Evolutionary conservation across 2,329 filamentous ascomycete genomes (phyloP).

Genomic region (Cercospora zeina): DNA sequence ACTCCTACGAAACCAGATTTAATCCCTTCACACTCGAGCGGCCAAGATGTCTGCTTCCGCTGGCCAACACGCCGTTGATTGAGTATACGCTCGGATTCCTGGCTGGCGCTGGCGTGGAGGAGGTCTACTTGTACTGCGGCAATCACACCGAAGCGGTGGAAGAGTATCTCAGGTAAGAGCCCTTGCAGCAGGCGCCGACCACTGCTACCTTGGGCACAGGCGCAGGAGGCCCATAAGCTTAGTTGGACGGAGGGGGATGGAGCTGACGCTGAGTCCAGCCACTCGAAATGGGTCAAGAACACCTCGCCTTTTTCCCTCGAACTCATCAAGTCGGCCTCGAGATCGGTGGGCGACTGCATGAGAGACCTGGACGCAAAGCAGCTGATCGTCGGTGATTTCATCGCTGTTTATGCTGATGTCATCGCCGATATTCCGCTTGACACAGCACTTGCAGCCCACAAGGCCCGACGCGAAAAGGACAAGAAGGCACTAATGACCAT

Average conservation of each 20-base stretch:
- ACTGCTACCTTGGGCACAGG: neutral
- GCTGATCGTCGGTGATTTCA: constrained; percentile 84
- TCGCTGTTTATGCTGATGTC: constrained; percentile 88
- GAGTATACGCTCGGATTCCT: constrained; percentile 98
- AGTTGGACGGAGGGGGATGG: neutral
- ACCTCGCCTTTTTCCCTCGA: constrained; percentile 83
- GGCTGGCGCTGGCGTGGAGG: constrained; percentile 89
- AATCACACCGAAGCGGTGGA: constrained; percentile 85
- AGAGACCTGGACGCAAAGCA: constrained; percentile 86
- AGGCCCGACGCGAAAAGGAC: constrained; percentile 75
- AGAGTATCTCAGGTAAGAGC: constrained; percentile 68
- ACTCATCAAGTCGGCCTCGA: constrained; percentile 82
- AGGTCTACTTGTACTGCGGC: constrained; percentile 89
- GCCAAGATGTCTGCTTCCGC: constrained; percentile 88
- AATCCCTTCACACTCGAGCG: constrained; percentile 83
- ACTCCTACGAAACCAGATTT: constrained; percentile 92
- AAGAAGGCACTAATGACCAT: constrained; percentile 98
- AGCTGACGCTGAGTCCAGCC: constrained; percentile 17
- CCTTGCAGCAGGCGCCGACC: neutral
- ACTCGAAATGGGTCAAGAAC: constrained; percentile 69
- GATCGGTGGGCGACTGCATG: constrained; percentile 89
- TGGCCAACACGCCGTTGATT: constrained; percentile 92
- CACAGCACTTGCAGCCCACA: constrained; percentile 72
- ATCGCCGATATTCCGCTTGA: constrained; percentile 89
- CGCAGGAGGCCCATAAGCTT: neutral